Conservation (phyloP, 2,329 filamentous ascomycete species). For the Tolypocladium tundrense region DNA sequence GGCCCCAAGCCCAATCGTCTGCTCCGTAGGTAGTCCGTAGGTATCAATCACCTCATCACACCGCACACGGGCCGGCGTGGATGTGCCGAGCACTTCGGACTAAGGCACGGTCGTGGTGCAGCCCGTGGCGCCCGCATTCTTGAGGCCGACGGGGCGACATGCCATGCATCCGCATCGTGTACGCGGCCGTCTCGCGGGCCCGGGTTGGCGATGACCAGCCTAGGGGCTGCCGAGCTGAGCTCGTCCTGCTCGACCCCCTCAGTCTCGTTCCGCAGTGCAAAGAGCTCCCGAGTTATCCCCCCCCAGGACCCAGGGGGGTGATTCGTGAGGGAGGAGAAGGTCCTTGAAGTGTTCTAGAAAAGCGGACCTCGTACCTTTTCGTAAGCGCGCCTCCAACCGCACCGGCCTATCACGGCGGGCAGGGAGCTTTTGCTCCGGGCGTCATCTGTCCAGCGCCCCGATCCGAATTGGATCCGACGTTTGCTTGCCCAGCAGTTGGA, state of each 20-base stretch:
- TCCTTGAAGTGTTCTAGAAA: constrained; percentile 4
- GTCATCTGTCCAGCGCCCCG: background rate
- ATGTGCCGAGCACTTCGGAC: background rate
- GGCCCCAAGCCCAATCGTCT: background rate
- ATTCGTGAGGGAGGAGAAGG: background rate
- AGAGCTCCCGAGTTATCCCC: background rate
- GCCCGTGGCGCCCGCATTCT: background rate
- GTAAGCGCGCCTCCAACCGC: constrained; percentile 1
- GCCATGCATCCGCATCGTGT: background rate
- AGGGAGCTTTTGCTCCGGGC: constrained; percentile 7
- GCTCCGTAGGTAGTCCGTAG: too few species aligned
- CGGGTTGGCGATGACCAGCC: background rate
- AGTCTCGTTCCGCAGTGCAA: background rate
- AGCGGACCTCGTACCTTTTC: constrained; percentile 4
- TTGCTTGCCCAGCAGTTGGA: constrained; percentile 1
- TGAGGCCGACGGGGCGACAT: background rate
- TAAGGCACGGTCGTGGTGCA: background rate
- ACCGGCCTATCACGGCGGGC: constrained; percentile 2
- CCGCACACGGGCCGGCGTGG: background rate
- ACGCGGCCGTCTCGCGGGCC: background rate
- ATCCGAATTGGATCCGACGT: constrained; percentile 2
- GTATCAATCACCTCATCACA: background rate
- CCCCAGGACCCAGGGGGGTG: background rate
- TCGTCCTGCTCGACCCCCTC: background rate
- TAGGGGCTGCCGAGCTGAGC: background rate